Evolutionary conservation across 768 basidiomycete genomes (phyloP).

Genomic region (Exsudoporus frostii): DNA sequence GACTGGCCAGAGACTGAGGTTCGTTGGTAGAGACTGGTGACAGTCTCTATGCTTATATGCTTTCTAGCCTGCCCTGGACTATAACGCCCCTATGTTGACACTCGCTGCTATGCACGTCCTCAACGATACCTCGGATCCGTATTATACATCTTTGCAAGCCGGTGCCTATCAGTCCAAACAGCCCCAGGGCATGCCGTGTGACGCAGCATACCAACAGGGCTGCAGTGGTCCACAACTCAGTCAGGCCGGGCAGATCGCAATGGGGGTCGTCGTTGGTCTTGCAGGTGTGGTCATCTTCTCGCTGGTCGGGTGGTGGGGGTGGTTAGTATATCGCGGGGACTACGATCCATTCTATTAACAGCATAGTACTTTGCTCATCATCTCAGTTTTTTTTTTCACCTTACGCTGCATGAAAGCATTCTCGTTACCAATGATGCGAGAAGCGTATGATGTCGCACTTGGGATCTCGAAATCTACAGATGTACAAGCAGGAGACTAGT

Average conservation of each 20-base stretch:
- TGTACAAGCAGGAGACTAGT: background rate
- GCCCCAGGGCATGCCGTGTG: conserved; percentile 75
- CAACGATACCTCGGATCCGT: conserved; percentile 68
- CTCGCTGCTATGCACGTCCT: conserved; percentile 77
- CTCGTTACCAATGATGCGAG: background rate
- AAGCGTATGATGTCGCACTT: too few species aligned
- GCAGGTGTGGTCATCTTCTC: conserved; percentile 58
- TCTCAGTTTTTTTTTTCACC: background rate
- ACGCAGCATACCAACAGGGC: conserved; percentile 57
- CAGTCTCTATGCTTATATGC: conserved; percentile 9
- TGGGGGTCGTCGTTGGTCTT: conserved; percentile 62
- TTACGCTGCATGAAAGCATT: background rate
- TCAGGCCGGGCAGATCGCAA: conserved; percentile 59
- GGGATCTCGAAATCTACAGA: too few species aligned
- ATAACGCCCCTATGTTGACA: conserved; percentile 87
- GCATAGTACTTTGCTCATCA: background rate
- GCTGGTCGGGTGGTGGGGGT: conserved; percentile 36
- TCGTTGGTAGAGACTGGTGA: conserved; percentile 3
- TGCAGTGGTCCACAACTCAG: conserved; percentile 55
- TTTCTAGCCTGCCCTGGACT: conserved; percentile 73
- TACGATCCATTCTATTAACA: conserved; percentile 25
- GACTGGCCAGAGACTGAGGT: conserved; percentile 92
- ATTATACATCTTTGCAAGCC: conserved; percentile 65
- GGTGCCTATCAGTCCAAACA: conserved; percentile 61
- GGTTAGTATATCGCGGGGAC: conserved; percentile 25